Base-by-base conservation (phyloP, 2,329 filamentous ascomycete species). In the Phyllosticta capitalensis region DNA sequence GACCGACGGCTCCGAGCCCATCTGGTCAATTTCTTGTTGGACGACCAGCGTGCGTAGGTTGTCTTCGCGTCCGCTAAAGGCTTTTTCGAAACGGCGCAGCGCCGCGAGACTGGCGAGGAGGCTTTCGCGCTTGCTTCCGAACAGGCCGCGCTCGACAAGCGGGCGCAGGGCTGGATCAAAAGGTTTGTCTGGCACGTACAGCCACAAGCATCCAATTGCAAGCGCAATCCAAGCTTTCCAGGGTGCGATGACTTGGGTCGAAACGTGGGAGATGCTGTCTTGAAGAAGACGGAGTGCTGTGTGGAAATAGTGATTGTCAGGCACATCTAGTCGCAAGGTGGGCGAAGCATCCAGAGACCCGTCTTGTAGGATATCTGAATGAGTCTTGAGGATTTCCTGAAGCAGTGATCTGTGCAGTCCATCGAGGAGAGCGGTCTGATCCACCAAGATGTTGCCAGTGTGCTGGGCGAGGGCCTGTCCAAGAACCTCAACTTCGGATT, bases 131-230 rank as follows among this genome's bases (percentile, higher is more conserved):
- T 88, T 78, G 60, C 84, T 77, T 19, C 76, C 69, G 67, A 87
- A 80, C 21, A 83, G 75, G 58, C 80, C 72, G 20, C 83, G 81
- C 65, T 90, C 86, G 19, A 96, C 81, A 56, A 78, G 77, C 6
- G 81, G 74, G 55, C 76, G 76, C 33, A 85, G 70, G 1, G 84
- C 84, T 1, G 94, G 94, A 71, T 99, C 94, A 67, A 92, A 94
- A 3, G 88, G 82, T 64, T 87, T 86, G 71, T 95, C 87, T 0
- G 95, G 92, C 2, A 97, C 85, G 68, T 92, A 96, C 2, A 96
- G 79, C 63, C 83, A 82, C 54, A 97, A 78, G 48, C 87, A 83
- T 17, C 86, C 86, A 20, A 92, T 74, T 1, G 89, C 87, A 62
- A 96, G 85, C 55, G 87, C 80, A 26, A 91, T 79, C 84, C 92